Evolutionary conservation across 345 rosid species (phyloP).

Genomic region (Toxicodendron radicans): DNA sequence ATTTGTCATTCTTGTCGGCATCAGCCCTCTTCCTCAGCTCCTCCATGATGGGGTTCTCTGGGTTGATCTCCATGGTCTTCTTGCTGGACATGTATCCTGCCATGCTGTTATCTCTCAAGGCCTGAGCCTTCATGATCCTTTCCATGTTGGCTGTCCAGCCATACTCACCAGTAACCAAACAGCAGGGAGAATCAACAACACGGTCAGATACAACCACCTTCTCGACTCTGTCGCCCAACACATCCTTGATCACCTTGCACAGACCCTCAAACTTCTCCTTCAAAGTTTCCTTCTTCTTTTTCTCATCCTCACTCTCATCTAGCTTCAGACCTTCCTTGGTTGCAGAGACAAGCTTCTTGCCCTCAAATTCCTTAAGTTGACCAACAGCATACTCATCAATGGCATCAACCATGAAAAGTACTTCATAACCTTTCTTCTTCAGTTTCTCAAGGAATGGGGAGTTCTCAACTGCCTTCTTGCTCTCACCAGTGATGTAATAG

Average conservation of each 20-base stretch:
- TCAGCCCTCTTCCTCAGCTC: conserved; percentile 88
- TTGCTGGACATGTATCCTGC: conserved; percentile 84
- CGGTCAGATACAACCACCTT: conserved; percentile 86
- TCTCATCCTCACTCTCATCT: conserved; percentile 79
- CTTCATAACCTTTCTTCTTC: conserved; percentile 86
- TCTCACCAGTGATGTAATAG: conserved; percentile 87
- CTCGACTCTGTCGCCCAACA: conserved; percentile 74
- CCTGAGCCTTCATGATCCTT: conserved; percentile 89
- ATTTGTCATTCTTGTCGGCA: conserved; percentile 80
- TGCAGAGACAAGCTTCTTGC: conserved; percentile 85
- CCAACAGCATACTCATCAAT: conserved; percentile 86
- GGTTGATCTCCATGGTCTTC: conserved; percentile 94
- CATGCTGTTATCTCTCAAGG: conserved; percentile 84
- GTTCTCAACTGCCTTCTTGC: conserved; percentile 93
- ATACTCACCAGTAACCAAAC: conserved; percentile 80
- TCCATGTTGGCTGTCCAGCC: conserved; percentile 97
- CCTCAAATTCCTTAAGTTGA: conserved; percentile 86
- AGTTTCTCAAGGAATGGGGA: conserved; percentile 93
- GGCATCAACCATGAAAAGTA: conserved; percentile 82
- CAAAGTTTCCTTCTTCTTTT: conserved; percentile 54
- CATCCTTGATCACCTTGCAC: conserved; percentile 87
- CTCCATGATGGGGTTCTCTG: conserved; percentile 81
- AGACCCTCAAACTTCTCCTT: conserved; percentile 77
- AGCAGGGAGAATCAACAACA: conserved; percentile 86
- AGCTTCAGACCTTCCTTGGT: conserved; percentile 87